Evolutionary conservation across 1,139 yeast genomes (phyloP).

Genomic region (Hansenula lynferdii): DNA sequence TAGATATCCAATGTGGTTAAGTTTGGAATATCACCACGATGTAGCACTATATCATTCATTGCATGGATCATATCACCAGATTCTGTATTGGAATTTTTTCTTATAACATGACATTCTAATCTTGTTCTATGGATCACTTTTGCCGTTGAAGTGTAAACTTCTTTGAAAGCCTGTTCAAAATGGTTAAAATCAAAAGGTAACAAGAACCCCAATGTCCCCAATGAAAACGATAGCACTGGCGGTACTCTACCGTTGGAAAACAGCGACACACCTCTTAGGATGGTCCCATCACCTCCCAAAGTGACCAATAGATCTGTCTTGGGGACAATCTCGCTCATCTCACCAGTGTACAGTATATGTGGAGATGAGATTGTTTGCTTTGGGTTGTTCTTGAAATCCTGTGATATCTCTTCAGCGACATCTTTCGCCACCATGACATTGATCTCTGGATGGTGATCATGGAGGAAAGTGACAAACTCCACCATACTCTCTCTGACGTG

Average conservation of each 20-base stretch:
- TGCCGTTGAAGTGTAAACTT: constrained; percentile 63
- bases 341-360: constrained; percentile 52
- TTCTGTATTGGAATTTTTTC: constrained; percentile 21
- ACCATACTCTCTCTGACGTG: constrained; percentile 64
- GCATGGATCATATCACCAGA: constrained; percentile 47
- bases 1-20: constrained; percentile 75
- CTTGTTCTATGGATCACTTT: constrained; percentile 72
- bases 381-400: constrained; percentile 30
- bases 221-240: constrained; percentile 82
- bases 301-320: constrained; percentile 73
- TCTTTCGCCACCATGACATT: constrained; percentile 76
- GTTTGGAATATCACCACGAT: constrained; percentile 86
- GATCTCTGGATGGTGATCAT: constrained; percentile 56
- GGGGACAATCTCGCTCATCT: constrained; percentile 46
- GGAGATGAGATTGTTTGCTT: constrained; percentile 19
- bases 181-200: constrained; percentile 78
- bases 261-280: constrained; percentile 60
- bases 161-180: constrained; percentile 54
- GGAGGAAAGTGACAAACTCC: constrained; percentile 52
- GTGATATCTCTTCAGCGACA: constrained; percentile 65
- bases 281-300: constrained; percentile 95
- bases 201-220: constrained; percentile 89
- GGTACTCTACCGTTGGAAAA: constrained; percentile 74
- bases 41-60: constrained; percentile 86
- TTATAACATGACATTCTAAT: constrained; percentile 65